Percentiles rank a stretch among this genome's conserved stretches.
These are phyloP conservation scores for Peniophora sp. DNA, from an alignment of 1,284 basidiomycete genomes.

Conservation along the genomic window DNA sequence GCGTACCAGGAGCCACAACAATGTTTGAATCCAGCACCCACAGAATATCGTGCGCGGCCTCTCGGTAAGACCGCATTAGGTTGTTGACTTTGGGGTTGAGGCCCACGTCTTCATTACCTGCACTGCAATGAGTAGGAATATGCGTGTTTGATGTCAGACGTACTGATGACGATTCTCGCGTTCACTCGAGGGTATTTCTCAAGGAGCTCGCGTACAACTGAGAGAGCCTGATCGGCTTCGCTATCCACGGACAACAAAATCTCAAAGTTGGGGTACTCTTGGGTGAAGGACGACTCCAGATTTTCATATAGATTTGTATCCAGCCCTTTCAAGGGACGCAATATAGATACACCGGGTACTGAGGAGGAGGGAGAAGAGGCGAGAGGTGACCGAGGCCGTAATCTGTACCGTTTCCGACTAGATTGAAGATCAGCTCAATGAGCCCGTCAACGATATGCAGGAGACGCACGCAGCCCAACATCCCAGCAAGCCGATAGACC, in stretches of 20 bases:
- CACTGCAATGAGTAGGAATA: slow-evolving; percentile 4
- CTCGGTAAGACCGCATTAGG: slow-evolving; percentile 75
- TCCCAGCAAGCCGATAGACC: slow-evolving; percentile 72
- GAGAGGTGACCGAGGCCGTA: slow-evolving; percentile 57
- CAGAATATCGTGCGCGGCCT: slow-evolving; percentile 82
- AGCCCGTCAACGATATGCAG: slow-evolving; percentile 4
- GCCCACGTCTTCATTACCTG: slow-evolving; percentile 72
- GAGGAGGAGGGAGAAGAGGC: slow-evolving; percentile 39
- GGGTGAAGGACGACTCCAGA: slow-evolving; percentile 82
- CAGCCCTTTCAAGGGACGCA: slow-evolving; percentile 87
- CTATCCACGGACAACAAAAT: slow-evolving; percentile 83
- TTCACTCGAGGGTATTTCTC: slow-evolving; percentile 68
- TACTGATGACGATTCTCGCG: slow-evolving; percentile 71
- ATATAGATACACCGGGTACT: slow-evolving; percentile 83
- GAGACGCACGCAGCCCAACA: slow-evolving; percentile 68
- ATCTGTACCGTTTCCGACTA: slow-evolving; percentile 68
- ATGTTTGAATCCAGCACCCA: slow-evolving; percentile 98
- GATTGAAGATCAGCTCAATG: slow-evolving; percentile 3
- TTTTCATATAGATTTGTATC: slow-evolving; percentile 93
- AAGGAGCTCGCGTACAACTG: slow-evolving; percentile 70
- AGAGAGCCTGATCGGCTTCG: slow-evolving; percentile 74
- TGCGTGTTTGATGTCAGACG: slow-evolving; percentile 20
- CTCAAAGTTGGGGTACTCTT: slow-evolving; percentile 86
- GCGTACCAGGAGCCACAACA: slow-evolving; percentile 70
- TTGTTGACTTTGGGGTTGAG: slow-evolving; percentile 99